A percentile compares a stretch with the other conserved stretches of the same genome.
Evolutionary conservation across 768 basidiomycete genomes (phyloP).

Genomic region (Aureoboletus auriporus): DNA sequence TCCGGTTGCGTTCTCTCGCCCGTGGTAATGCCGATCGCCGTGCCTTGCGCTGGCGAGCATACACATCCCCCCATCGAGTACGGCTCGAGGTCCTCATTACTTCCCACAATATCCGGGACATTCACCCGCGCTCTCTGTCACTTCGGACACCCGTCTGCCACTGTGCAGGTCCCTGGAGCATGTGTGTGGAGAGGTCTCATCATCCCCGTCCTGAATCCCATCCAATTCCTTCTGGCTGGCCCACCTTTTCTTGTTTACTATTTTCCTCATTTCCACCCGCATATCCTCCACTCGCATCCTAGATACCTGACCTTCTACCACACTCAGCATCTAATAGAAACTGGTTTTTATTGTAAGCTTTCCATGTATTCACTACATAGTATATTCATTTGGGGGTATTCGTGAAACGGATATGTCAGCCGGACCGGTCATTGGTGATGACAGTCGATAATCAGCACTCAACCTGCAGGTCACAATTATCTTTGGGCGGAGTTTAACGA

Average conservation of each 20-base stretch:
- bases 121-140: neutral
- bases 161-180: constrained; percentile 3
- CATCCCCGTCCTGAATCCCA: constrained; percentile 7
- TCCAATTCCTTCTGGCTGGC: constrained; percentile 16
- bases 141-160: constrained; percentile 5
- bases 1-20: neutral
- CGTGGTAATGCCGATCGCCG: constrained; percentile 7
- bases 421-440: neutral
- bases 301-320: constrained; percentile 22
- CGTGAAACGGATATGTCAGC: neutral
- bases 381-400: constrained; percentile 21
- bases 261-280: neutral
- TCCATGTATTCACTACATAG: constrained; percentile 25
- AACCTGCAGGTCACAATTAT: neutral
- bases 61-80: constrained; percentile 1
- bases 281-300: constrained; percentile 14
- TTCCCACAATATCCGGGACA: constrained; percentile 5
- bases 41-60: neutral
- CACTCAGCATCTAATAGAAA: constrained; percentile 27
- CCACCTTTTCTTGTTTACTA: constrained; percentile 7
- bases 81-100: constrained; percentile 2
- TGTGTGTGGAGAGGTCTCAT: constrained; percentile 3
- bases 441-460: neutral
- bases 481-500: too few species aligned
- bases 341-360: constrained; percentile 22